Evolutionary conservation across 257 asterid genomes (phyloP), one percentile per base, ranked within the genome.

Genomic region (Plantago ovata): DNA sequence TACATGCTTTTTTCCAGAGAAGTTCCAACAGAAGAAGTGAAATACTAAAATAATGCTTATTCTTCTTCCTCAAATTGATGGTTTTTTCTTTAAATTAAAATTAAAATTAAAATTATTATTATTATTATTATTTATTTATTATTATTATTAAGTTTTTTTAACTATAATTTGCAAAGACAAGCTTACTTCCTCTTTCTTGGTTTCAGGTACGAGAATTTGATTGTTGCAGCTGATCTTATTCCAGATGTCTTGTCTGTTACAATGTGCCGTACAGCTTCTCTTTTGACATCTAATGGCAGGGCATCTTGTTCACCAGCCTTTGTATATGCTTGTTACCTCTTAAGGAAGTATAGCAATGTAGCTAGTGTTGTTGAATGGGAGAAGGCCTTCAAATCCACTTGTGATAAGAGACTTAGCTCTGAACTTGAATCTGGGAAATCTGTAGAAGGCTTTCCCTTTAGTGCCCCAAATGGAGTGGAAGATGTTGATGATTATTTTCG

Each of bases 401-500:
- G 81, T 58, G 99, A 93, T 73, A 89, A 86, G 73, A 83, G 86
- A 72, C 87, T 82, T 58, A 67, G 67, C 66, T 77, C 97, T 57
- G 97, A 93, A 72, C 83, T 89, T 56, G 96, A 93, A 69, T 77
- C 87, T 58, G 87, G 84, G 61, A 86, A 83, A 74, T 76, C 81
- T 50, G 32, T 10, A 43, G 97, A 86, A 76, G 95, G 89, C 33
- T 81, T 77, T 70, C 77, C 85, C 60, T 94, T 89, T 59, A 97
- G 97, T 60, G 97, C 81, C 48, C 96, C 96, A 52, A 82, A 81
- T 6, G 99, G 99, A 60, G 95, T 93, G 48, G 97, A 82, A 70
- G 99, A 93, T 69, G 86, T 72, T 36, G 99, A 93, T 75, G 97
- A 89, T 75, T 89, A 82, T 74, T 74, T 89, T 68, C 95, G 95